These are phyloP conservation scores for Kluyveromyces sp. DNA, from an alignment of 1,139 yeast species.

Conservation along the genomic window DNA sequence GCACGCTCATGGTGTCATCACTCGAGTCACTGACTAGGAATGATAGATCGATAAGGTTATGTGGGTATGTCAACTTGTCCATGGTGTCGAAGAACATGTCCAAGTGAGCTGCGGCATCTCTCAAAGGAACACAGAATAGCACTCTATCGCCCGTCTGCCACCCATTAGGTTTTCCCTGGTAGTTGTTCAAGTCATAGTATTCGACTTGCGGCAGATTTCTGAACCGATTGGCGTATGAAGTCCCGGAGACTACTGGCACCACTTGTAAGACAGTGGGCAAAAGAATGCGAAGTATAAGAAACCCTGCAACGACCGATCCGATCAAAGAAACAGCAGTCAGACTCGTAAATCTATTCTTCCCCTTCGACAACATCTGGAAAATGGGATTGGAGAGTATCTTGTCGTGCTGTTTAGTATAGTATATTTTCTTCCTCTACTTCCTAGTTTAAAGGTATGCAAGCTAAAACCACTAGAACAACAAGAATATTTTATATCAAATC, in stretches of 20 bases:
- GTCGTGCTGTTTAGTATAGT: not conserved
- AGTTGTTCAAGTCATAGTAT: conserved; percentile 46
- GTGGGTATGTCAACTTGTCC: conserved; percentile 56
- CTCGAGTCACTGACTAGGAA: conserved; percentile 58
- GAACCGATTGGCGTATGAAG: conserved; percentile 28
- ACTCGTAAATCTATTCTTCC: not conserved
- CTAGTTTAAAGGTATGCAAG: no score
- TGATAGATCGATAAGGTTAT: conserved; percentile 55
- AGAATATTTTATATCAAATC: no score
- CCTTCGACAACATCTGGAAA: not conserved
- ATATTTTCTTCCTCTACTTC: no score
- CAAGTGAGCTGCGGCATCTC: conserved; percentile 63
- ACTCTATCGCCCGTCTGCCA: conserved; percentile 53
- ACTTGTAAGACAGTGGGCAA: conserved; percentile 2
- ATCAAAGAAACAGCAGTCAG: conserved; percentile 11
- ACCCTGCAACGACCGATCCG: conserved; percentile 17
- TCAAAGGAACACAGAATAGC: conserved; percentile 56
- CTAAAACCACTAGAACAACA: no score
- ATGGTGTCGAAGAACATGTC: conserved; percentile 60
- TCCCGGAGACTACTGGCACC: not conserved
- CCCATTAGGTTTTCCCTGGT: conserved; percentile 46
- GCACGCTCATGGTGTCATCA: conserved; percentile 46
- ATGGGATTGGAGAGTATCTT: not conserved
- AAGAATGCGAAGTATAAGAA: conserved; percentile 16
- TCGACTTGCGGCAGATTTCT: conserved; percentile 33